phyloP scores from a whole-genome alignment of 2,329 filamentous ascomycete genomes.

The Talaromyces verruculosus region DNA sequence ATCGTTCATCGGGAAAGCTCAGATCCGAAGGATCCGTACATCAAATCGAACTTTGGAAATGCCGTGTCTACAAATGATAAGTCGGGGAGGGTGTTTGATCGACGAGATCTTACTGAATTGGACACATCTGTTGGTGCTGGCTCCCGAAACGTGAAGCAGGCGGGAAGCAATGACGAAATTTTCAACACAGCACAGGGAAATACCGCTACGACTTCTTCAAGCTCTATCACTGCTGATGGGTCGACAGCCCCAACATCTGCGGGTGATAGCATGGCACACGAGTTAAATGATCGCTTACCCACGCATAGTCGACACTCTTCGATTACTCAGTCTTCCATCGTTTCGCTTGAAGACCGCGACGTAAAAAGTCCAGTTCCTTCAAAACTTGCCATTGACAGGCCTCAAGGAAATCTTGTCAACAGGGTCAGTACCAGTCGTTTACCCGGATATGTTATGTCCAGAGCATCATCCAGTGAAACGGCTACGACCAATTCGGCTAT shows the following conservation, averaged over 20 bases:
- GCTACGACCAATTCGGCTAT: slow-evolving; percentile 46
- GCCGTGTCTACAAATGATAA: slow-evolving; percentile 28
- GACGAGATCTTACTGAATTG: slow-evolving; percentile 32
- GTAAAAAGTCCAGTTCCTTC: slow-evolving; percentile 29
- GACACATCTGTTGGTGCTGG: slow-evolving; percentile 28
- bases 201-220: slow-evolving; percentile 32
- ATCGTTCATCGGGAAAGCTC: slow-evolving; percentile 31
- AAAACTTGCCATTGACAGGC: slow-evolving; percentile 29
- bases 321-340: slow-evolving; percentile 30
- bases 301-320: slow-evolving; percentile 33
- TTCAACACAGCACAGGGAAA: slow-evolving; percentile 35
- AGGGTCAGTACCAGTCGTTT: slow-evolving; percentile 48
- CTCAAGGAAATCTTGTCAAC: slow-evolving; percentile 36
- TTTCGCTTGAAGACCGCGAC: slow-evolving; percentile 35
- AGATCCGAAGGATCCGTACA: slow-evolving; percentile 26
- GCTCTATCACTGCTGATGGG: slow-evolving; percentile 33
- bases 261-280: slow-evolving; percentile 33
- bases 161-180: slow-evolving; percentile 29
- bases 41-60: slow-evolving; percentile 23
- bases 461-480: slow-evolving; percentile 44
- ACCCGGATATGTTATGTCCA: slow-evolving; percentile 45
- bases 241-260: slow-evolving; percentile 30
- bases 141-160: slow-evolving; percentile 29
- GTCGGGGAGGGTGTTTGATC: slow-evolving; percentile 29
- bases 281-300: slow-evolving; percentile 30